Evolutionary conservation across 140 eudicot genomes (phyloP), one percentile per base, ranked within the genome.

Genomic region (Cichorium intybus): DNA sequence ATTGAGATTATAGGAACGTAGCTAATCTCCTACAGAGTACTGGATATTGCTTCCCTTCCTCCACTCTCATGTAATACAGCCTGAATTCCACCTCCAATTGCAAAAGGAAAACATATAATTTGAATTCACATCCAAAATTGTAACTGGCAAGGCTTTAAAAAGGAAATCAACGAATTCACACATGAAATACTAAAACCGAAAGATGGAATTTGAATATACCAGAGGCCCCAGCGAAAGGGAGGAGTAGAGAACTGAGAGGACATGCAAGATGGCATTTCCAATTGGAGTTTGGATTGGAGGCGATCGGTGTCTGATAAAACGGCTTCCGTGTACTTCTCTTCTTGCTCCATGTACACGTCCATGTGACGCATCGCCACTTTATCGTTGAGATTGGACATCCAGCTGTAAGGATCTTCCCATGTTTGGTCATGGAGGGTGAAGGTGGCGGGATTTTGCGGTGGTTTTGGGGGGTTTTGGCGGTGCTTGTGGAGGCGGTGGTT

Each of bases 1-100:
- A 94, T 94, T 33, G 99, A 94, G 68, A 94, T 82, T 23, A 89
- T 89, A 29, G 99, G 99, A 48, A 94, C 97, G n/a, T n/a, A n/a
- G n/a, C n/a, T n/a, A n/a, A n/a, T n/a, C n/a, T n/a, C n/a, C n/a
- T n/a, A n/a, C n/a, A n/a, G n/a, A n/a, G n/a, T n/a, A n/a, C n/a
- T n/a, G n/a, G n/a, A n/a, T n/a, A n/a, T n/a, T n/a, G n/a, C n/a
- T n/a, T n/a, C n/a, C n/a, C n/a, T n/a, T n/a, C n/a, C n/a, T n/a
- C n/a, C n/a, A n/a, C n/a, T n/a, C n/a, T n/a, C n/a, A n/a, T n/a
- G n/a, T n/a, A n/a, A n/a, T n/a, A n/a, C n/a, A n/a, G n/a, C n/a
- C n/a, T n/a, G n/a, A n/a, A n/a, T n/a, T n/a, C n/a, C n/a, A n/a
- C n/a, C n/a, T n/a, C n/a, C n/a, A n/a, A n/a, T n/a, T n/a, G n/a